Conservation (phyloP, 257 asterid species). For the Rauvolfia tetraphylla region DNA sequence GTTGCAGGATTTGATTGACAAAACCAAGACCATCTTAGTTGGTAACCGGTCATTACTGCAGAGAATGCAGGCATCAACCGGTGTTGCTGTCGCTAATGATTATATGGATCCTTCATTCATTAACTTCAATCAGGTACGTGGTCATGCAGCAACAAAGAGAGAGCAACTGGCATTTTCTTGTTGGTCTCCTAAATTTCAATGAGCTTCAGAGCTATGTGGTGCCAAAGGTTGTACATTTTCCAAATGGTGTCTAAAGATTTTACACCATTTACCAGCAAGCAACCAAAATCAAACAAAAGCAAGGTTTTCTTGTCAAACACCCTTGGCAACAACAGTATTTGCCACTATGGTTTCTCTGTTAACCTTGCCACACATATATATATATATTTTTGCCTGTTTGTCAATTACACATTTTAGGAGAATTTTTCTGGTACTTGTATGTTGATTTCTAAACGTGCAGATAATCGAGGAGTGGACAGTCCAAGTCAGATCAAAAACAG, state of each 20-base stretch:
- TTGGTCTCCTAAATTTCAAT: background rate
- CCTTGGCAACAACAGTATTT: slow-evolving; percentile 16
- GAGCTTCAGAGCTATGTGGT: slow-evolving; percentile 2
- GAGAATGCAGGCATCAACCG: slow-evolving; percentile 62
- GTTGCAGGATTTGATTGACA: slow-evolving; percentile 85
- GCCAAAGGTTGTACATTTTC: slow-evolving; percentile 51
- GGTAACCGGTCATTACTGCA: slow-evolving; percentile 76
- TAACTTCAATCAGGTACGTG: slow-evolving; percentile 70
- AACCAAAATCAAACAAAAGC: slow-evolving; percentile 46
- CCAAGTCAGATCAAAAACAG: slow-evolving; percentile 66
- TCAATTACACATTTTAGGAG: background rate
- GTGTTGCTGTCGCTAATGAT: slow-evolving; percentile 51
- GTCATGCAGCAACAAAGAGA: background rate
- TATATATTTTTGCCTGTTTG: slow-evolving; percentile 1
- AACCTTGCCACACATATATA: slow-evolving; percentile 32
- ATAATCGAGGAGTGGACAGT: slow-evolving; percentile 81
- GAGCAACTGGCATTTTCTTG: background rate
- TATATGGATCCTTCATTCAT: slow-evolving; percentile 54
- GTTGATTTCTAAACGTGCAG: slow-evolving; percentile 42
- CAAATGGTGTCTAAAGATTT: slow-evolving; percentile 40
- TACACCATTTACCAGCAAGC: slow-evolving; percentile 58
- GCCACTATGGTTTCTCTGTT: slow-evolving; percentile 15
- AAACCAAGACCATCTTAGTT: slow-evolving; percentile 70
- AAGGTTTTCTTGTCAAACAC: slow-evolving; percentile 21
- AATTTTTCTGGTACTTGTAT: slow-evolving; percentile 10